A percentile compares a stretch with the other conserved stretches of the same genome.
Conservation (phyloP, 2,329 filamentous ascomycete genomes). For the Phaeomoniella chlamydospora region DNA sequence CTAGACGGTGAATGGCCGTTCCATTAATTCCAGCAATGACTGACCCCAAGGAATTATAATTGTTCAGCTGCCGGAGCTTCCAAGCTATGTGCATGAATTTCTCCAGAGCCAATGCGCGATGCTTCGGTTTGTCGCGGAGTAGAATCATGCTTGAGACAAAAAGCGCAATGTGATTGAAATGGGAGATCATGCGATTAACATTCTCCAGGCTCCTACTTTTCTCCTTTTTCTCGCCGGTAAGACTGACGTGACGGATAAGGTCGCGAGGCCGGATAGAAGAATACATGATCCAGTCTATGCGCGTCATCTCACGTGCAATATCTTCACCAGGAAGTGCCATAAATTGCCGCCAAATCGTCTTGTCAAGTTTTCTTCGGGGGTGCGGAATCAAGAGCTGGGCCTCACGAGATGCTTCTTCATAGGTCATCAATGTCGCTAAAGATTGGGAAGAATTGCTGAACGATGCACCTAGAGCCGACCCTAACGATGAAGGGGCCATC, state of each 20-base stretch:
- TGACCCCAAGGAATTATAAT: conserved; percentile 93
- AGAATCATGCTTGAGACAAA: conserved; percentile 77
- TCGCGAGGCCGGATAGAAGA: conserved; percentile 87
- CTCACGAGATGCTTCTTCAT: conserved; percentile 69
- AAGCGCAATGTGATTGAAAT: conserved; percentile 75
- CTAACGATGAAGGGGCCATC: conserved; percentile 20
- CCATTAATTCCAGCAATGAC: conserved; percentile 86
- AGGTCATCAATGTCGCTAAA: conserved; percentile 17
- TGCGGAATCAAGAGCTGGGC: conserved; percentile 58
- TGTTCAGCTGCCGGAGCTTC: conserved; percentile 80
- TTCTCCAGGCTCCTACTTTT: conserved; percentile 66
- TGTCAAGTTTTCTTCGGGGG: conserved; percentile 57
- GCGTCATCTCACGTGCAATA: conserved; percentile 79
- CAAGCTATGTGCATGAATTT: conserved; percentile 86
- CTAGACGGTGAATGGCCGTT: conserved; percentile 68
- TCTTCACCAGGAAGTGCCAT: conserved; percentile 77
- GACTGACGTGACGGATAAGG: conserved; percentile 77
- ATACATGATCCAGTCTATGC: conserved; percentile 98
- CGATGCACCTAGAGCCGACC: neutral
- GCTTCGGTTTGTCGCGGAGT: conserved; percentile 88
- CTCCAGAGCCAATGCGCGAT: conserved; percentile 77
- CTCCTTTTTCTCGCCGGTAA: conserved; percentile 36
- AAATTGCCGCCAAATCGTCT: conserved; percentile 76
- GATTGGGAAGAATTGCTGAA: neutral
- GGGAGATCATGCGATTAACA: conserved; percentile 85